These are phyloP conservation scores for Cercophora scortea DNA, from an alignment of 495 filamentous ascomycete genomes.

Conservation along the genomic window DNA sequence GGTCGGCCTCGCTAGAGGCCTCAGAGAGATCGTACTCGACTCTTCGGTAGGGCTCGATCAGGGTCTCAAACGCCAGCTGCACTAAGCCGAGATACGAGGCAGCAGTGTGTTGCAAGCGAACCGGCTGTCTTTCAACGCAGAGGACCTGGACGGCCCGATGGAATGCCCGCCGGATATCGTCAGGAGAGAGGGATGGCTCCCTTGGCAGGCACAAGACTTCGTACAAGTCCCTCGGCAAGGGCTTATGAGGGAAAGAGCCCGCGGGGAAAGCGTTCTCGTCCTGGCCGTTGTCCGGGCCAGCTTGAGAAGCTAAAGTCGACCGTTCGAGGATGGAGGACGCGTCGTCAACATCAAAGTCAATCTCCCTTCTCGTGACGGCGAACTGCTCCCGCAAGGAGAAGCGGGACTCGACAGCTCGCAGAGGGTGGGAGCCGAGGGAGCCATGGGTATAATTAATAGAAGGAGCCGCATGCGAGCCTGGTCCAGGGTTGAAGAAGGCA, in stretches of 20 bases:
- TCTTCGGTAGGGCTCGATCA: conserved; percentile 48
- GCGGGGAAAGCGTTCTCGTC: conserved; percentile 4
- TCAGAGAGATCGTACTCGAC: conserved; percentile 43
- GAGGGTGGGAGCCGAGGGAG: neutral
- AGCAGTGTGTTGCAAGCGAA: conserved; percentile 38
- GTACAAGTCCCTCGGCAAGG: conserved; percentile 39
- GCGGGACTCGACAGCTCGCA: conserved; percentile 13
- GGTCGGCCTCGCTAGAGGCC: conserved; percentile 31
- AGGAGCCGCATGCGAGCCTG: neutral
- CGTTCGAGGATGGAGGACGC: conserved; percentile 14
- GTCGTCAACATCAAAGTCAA: conserved; percentile 26
- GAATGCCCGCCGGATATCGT: conserved; percentile 46
- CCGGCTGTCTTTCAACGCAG: conserved; percentile 51
- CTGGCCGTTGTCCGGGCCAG: conserved; percentile 1
- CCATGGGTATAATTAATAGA: neutral
- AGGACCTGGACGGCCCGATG: conserved; percentile 47
- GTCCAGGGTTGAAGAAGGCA: conserved; percentile 3
- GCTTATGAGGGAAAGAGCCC: neutral
- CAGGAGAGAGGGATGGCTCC: conserved; percentile 35
- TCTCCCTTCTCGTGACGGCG: conserved; percentile 16
- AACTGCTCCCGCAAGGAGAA: conserved; percentile 23
- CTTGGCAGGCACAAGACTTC: conserved; percentile 41
- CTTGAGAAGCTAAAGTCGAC: conserved; percentile 13
- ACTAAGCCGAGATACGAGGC: conserved; percentile 41
- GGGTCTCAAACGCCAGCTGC: conserved; percentile 46